Evolutionary conservation across 768 basidiomycete genomes (phyloP).

Genomic region (Filobasidium wieringae): DNA sequence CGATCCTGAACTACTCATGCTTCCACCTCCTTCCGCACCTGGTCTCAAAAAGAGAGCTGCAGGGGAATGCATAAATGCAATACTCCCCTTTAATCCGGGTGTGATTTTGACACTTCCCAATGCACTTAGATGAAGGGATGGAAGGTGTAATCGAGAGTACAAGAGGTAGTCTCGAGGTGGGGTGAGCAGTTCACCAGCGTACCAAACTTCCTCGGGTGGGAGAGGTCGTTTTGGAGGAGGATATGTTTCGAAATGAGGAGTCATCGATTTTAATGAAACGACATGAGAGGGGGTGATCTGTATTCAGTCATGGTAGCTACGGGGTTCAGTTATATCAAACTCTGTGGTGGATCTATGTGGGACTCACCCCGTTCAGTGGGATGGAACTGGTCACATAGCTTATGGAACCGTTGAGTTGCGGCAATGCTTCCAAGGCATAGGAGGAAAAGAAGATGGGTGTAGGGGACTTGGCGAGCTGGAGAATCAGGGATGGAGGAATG

Average conservation of each 20-base stretch:
- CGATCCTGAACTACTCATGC: neutral
- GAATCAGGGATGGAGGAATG: conserved; percentile 69
- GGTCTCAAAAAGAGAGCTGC: conserved; percentile 42
- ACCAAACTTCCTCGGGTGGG: conserved; percentile 65
- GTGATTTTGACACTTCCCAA: conserved; percentile 72
- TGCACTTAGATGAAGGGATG: conserved; percentile 76
- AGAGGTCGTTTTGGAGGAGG: conserved; percentile 70
- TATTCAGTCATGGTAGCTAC: conserved; percentile 47
- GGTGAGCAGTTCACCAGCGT: conserved; percentile 59
- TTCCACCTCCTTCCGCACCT: neutral
- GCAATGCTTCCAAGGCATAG: conserved; percentile 84
- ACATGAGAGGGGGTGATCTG: conserved; percentile 29
- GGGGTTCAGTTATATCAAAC: conserved; percentile 40
- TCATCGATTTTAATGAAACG: conserved; percentile 74
- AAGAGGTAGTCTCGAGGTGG: conserved; percentile 66
- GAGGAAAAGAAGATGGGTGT: conserved; percentile 79
- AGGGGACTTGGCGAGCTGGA: conserved; percentile 62
- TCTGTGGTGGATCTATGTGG: too few species aligned
- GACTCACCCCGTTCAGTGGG: conserved; percentile 47
- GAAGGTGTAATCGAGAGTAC: conserved; percentile 83
- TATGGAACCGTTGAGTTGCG: conserved; percentile 80
- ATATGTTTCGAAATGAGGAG: conserved; percentile 75
- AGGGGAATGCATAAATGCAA: conserved; percentile 47
- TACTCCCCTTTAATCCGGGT: conserved; percentile 64
- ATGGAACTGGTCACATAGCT: conserved; percentile 90